phyloP scores from a whole-genome alignment of 106 monocot genomes.

The Triglochin maritima region DNA sequence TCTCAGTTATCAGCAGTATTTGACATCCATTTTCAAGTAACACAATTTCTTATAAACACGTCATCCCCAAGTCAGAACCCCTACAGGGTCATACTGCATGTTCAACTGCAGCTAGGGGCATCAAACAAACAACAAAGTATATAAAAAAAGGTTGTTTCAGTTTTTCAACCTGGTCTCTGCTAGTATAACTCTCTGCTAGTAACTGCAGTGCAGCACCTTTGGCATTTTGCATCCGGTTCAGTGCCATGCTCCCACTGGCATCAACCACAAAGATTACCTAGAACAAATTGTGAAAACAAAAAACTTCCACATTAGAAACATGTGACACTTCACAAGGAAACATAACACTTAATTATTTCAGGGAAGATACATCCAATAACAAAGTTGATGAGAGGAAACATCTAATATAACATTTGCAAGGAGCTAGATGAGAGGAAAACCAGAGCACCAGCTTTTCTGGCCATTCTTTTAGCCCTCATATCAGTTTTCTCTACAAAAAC shows the following conservation, averaged over 20 bases:
- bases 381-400: no score
- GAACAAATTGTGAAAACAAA: background rate
- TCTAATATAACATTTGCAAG: background rate
- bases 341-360: background rate
- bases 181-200: constrained; percentile 96
- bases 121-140: background rate
- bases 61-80: no score
- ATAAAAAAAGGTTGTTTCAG: background rate
- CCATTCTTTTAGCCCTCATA: constrained; percentile 99
- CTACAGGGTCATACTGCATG: no score
- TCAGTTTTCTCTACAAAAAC: constrained; percentile 95
- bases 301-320: background rate
- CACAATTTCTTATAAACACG: no score
- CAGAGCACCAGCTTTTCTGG: constrained; percentile 90
- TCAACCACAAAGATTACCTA: constrained; percentile 98
- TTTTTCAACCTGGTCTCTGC: constrained; percentile 79
- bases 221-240: constrained; percentile 99
- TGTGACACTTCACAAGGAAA: background rate
- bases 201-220: constrained; percentile 96
- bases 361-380: no score
- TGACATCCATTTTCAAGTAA: no score
- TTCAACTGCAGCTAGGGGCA: background rate
- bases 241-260: constrained; percentile 99
- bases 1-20: no score
- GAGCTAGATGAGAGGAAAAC: constrained; percentile 22